Percentiles rank a stretch among this genome's conserved stretches.
Conservation (phyloP, 805 yeast genomes). For the Candida taoyuanica region DNA sequence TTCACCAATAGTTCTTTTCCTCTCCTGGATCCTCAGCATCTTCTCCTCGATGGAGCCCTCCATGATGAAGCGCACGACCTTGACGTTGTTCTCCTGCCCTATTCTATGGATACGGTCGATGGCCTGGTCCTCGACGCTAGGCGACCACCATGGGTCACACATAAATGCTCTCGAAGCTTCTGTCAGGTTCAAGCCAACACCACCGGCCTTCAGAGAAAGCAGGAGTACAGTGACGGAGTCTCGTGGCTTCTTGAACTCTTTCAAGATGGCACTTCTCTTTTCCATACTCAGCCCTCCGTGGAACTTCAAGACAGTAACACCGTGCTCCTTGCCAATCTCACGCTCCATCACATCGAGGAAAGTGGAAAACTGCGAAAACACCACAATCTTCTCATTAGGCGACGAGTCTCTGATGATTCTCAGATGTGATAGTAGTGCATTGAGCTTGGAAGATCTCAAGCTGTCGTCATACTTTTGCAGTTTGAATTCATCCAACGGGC, state of each 20-base stretch:
- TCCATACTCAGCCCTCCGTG: slow-evolving; percentile 75
- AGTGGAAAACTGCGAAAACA: slow-evolving; percentile 86
- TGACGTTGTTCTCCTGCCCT: slow-evolving; percentile 73
- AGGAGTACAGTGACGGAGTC: slow-evolving; percentile 46
- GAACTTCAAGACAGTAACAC: slow-evolving; percentile 59
- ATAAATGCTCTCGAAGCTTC: slow-evolving; percentile 79
- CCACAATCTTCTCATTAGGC: slow-evolving; percentile 71
- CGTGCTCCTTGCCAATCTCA: slow-evolving; percentile 47
- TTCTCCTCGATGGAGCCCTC: slow-evolving; percentile 81
- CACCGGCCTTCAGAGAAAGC: slow-evolving; percentile 85
- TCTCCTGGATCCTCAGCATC: slow-evolving; percentile 82
- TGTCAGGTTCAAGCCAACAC: slow-evolving; percentile 86
- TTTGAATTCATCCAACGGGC: slow-evolving; percentile 24
- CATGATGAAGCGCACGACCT: slow-evolving; percentile 75
- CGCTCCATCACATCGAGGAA: slow-evolving; percentile 70
- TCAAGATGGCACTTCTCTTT: slow-evolving; percentile 59
- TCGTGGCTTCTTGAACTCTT: slow-evolving; percentile 42
- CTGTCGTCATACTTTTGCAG: slow-evolving; percentile 25
- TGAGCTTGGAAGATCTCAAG: slow-evolving; percentile 63
- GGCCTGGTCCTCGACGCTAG: slow-evolving; percentile 86
- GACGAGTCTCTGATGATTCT: slow-evolving; percentile 47
- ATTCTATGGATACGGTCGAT: slow-evolving; percentile 88
- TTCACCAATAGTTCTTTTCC: slow-evolving; percentile 77
- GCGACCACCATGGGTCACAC: slow-evolving; percentile 99
- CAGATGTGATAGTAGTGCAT: slow-evolving; percentile 61